Base-by-base conservation (phyloP, 2,329 filamentous ascomycete species). In the Talaromyces amestolkiae region DNA sequence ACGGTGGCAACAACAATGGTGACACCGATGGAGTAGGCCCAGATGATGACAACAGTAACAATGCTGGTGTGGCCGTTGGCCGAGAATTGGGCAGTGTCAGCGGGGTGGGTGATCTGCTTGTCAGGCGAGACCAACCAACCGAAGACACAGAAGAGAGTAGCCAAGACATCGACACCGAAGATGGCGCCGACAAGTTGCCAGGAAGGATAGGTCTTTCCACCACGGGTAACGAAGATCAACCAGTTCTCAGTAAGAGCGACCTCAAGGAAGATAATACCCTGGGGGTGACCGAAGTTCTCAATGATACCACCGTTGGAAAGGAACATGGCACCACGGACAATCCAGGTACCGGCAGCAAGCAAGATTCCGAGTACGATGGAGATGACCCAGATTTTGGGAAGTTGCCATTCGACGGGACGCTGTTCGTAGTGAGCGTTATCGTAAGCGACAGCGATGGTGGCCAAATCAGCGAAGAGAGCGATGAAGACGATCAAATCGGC, bases 181-280 rank as follows among this genome's bases (percentile, higher is more conserved):
- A 91, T 91, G 69, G 89, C 89, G 65, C 79, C 80, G 65, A 91
- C 82, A 27, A 91, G 83, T 78, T 91, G 88, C 86, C 87, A 89
- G 0, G 87, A 89, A 59, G 89, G 89, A 80, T 84, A 87, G 7
- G 89, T 91, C 77, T 86, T 82, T 70, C 85, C 86, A 71, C 89
- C 91, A 86, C 91, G 91, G 71, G 91, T 95, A 81, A 95, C 93
- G 85, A 95, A 95, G 81, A 95, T 95, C 65, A 95, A 87, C 91
- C 91, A 95, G 84, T 95, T 95, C 85, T 95, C 91, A 71, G 91
- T 92, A 67, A 95, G 86, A 24, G 90, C 92, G 79, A 94, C 89
- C 82, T 95, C 87, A 54, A 95, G 87, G 88, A 95, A 95, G 76
- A 95, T 82, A 65, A 91, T 87, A 73, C 89, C 88, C 78, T 91